phyloP scores from a whole-genome alignment of 805 yeast species.

The Hermanozyma aechmeae region DNA sequence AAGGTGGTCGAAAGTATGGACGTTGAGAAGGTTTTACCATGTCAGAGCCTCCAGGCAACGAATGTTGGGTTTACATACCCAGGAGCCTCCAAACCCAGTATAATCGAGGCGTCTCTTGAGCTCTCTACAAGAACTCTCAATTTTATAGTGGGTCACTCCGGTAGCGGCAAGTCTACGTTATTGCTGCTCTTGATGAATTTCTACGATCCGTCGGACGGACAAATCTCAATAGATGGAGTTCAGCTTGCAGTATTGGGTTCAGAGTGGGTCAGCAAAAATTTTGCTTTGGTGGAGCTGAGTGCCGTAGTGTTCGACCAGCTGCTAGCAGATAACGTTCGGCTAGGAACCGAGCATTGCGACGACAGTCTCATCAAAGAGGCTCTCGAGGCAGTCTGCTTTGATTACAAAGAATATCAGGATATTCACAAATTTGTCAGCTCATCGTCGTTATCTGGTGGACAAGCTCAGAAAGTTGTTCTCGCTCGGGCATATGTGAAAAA shows the following conservation, averaged over 20 bases:
- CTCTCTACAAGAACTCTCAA: too few species aligned
- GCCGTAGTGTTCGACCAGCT: slow-evolving; percentile 43
- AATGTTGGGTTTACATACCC: too few species aligned
- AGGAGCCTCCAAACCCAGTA: too few species aligned
- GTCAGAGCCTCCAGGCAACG: too few species aligned
- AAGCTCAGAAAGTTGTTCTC: slow-evolving; percentile 71
- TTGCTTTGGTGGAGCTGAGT: slow-evolving; percentile 68
- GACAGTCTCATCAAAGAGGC: slow-evolving; percentile 29
- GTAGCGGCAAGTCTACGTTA: slow-evolving; percentile 88
- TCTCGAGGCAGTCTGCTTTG: too few species aligned
- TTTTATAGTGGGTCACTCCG: slow-evolving; percentile 79
- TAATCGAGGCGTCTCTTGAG: too few species aligned
- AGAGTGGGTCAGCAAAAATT: slow-evolving; percentile 48
- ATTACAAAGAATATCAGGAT: too few species aligned
- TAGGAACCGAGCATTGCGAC: slow-evolving; percentile 9
- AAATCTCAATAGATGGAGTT: slow-evolving; percentile 47
- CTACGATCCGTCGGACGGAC: slow-evolving; percentile 46
- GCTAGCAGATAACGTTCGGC: slow-evolving; percentile 12
- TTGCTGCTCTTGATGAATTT: slow-evolving; percentile 53
- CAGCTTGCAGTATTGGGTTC: slow-evolving; percentile 33
- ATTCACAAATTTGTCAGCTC: slow-evolving; percentile 46
- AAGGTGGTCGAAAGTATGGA: not conserved
- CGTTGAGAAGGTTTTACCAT: too few species aligned
- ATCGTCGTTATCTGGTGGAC: slow-evolving; percentile 75
- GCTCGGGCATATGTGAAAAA: slow-evolving; percentile 76